These are phyloP conservation scores for Candida boleticola DNA, from an alignment of 805 yeast genomes.

Conservation along the genomic window DNA sequence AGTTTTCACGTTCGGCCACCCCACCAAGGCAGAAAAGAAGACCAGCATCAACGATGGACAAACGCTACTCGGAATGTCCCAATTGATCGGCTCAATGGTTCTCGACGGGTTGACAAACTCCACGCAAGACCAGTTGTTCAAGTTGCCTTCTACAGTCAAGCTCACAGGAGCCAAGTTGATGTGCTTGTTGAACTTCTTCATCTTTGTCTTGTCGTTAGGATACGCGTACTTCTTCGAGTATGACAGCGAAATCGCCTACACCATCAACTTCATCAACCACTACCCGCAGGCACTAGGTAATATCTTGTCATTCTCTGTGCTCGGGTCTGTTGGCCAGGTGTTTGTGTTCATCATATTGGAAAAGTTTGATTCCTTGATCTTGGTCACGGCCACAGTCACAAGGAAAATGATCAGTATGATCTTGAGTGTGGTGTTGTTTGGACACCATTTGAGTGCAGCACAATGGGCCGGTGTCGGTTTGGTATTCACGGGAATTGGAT, in stretches of 20 bases:
- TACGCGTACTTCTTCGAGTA: constrained; percentile 47
- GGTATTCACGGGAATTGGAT: constrained; percentile 83
- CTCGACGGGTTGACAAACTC: constrained; percentile 93
- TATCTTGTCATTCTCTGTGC: constrained; percentile 61
- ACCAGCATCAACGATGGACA: constrained; percentile 40
- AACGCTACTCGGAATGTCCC: constrained; percentile 53
- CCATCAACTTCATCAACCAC: constrained; percentile 44
- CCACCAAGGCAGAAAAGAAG: constrained; percentile 23
- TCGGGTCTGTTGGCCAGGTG: constrained; percentile 93
- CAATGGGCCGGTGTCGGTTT: constrained; percentile 81
- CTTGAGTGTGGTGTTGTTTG: constrained; percentile 79
- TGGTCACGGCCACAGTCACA: constrained; percentile 93
- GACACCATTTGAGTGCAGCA: constrained; percentile 58
- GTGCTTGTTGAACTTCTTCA: constrained; percentile 59
- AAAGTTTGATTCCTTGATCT: constrained; percentile 76
- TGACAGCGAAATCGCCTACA: constrained; percentile 46
- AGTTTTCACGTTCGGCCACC: constrained; percentile 62
- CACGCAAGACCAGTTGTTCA: constrained; percentile 84
- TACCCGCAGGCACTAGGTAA: constrained; percentile 60
- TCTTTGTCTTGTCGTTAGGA: constrained; percentile 43
- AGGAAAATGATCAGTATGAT: constrained; percentile 96
- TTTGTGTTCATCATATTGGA: constrained; percentile 86
- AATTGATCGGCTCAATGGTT: constrained; percentile 61
- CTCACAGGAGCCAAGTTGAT: constrained; percentile 87
- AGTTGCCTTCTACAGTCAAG: constrained; percentile 26